These are phyloP conservation scores for Apiospora kogelbergensis DNA, from an alignment of 2,329 filamentous ascomycete species.

Conservation along the genomic window DNA sequence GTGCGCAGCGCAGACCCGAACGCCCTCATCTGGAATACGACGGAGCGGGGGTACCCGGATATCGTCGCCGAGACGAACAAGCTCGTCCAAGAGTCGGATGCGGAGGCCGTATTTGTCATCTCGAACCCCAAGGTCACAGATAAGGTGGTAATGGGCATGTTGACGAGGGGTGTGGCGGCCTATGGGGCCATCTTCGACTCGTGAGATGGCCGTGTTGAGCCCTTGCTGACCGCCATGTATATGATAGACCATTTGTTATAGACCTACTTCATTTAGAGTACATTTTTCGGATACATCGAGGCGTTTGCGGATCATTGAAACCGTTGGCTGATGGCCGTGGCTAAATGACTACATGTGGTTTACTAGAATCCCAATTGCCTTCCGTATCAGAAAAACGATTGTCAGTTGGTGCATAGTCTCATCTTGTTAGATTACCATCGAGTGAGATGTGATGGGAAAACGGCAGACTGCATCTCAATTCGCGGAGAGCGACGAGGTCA, in stretches of 20 bases:
- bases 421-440: background rate
- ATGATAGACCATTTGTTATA: background rate
- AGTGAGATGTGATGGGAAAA: background rate
- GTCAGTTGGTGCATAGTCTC: background rate
- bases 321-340: background rate
- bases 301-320: background rate
- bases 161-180: constrained; percentile 31
- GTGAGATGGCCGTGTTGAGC: background rate
- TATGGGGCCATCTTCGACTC: constrained; percentile 38
- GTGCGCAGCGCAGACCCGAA: constrained; percentile 27
- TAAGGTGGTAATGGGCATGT: constrained; percentile 30
- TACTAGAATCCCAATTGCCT: background rate
- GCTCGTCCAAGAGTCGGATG: constrained; percentile 9
- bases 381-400: background rate
- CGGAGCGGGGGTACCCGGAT: constrained; percentile 29
- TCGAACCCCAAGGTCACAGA: constrained; percentile 33
- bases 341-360: background rate
- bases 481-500: background rate
- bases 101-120: constrained; percentile 36
- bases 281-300: background rate
- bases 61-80: constrained; percentile 22
- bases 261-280: background rate
- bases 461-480: background rate
- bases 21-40: constrained; percentile 33
- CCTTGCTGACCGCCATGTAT: background rate